Percentiles rank a stretch among this genome's conserved stretches.
Conservation (phyloP, 495 filamentous ascomycete species). For the Xylaria cubensis region DNA sequence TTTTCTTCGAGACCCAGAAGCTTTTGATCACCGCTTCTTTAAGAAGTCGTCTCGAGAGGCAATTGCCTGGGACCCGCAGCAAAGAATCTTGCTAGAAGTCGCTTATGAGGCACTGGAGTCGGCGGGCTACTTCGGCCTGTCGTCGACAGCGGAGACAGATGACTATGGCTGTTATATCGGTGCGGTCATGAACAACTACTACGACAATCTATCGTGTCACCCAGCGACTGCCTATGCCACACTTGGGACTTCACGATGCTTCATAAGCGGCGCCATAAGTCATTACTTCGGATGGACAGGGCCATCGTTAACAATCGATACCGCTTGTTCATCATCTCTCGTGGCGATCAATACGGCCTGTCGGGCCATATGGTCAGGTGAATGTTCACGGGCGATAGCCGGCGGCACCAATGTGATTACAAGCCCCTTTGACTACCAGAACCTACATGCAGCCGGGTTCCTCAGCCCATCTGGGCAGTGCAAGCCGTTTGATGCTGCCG, state of each 20-base stretch:
- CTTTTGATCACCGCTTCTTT: conserved; percentile 52
- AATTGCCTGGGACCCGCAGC: conserved; percentile 59
- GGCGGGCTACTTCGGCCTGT: conserved; percentile 29
- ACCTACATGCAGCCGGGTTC: conserved; percentile 50
- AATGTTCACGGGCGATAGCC: conserved; percentile 49
- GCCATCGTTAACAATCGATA: conserved; percentile 58
- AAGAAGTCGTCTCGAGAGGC: conserved; percentile 53
- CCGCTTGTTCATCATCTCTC: conserved; percentile 58
- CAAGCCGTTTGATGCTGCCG: conserved; percentile 48
- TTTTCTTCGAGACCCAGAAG: conserved; percentile 39
- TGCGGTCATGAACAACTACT: conserved; percentile 38
- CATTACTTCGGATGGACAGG: conserved; percentile 61
- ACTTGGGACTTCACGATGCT: conserved; percentile 35
- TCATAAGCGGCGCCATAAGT: conserved; percentile 33
- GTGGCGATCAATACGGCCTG: conserved; percentile 53
- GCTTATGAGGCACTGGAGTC: conserved; percentile 56
- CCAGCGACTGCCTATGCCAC: conserved; percentile 36
- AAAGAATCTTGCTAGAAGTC: conserved; percentile 55
- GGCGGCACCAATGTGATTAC: conserved; percentile 43
- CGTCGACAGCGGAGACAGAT: conserved; percentile 40
- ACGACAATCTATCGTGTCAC: conserved; percentile 41
- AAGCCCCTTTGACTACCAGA: conserved; percentile 37
- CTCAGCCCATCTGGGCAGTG: conserved; percentile 46
- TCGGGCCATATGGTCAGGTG: conserved; percentile 48
- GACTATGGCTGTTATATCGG: conserved; percentile 46